A percentile compares a stretch with the other conserved stretches of the same genome.
Evolutionary conservation across 345 rosid genomes (phyloP).

Genomic region (Mangifera indica): DNA sequence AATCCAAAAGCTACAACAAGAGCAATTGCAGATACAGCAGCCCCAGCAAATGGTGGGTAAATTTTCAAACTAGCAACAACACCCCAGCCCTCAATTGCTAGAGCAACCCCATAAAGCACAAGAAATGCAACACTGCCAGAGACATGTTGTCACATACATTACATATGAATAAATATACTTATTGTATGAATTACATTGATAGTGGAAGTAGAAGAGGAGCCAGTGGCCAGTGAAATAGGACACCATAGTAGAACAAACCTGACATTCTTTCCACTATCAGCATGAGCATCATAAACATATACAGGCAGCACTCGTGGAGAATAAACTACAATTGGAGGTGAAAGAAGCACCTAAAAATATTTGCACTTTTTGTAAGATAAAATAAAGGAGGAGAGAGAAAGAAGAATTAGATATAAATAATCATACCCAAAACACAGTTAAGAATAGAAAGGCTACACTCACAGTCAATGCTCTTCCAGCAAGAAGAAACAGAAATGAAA

Average conservation of each 20-base stretch:
- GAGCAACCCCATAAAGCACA: slow-evolving; percentile 92
- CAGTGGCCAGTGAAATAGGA: slow-evolving; percentile 5
- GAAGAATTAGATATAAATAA: slow-evolving; percentile 2
- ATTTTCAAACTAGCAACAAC: slow-evolving; percentile 97
- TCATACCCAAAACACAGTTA: slow-evolving; percentile 11
- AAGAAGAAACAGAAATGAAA: slow-evolving; percentile 83
- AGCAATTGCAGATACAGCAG: slow-evolving; percentile 96
- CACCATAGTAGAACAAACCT: slow-evolving; percentile 54
- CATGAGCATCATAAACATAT: slow-evolving; percentile 97
- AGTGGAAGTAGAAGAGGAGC: slow-evolving; percentile 10
- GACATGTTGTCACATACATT: slow-evolving; percentile 15
- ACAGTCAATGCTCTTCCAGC: slow-evolving; percentile 98
- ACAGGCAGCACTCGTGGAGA: slow-evolving; percentile 98
- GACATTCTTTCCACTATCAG: slow-evolving; percentile 96
- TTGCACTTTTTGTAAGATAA: neutral
- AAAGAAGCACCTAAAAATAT: slow-evolving; percentile 82
- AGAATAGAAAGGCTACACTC: slow-evolving; percentile 28
- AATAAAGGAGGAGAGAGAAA: slow-evolving; percentile 7
- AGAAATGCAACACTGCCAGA: slow-evolving; percentile 86
- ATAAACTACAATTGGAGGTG: slow-evolving; percentile 98
- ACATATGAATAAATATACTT: neutral
- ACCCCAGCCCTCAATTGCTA: slow-evolving; percentile 99
- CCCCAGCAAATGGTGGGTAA: slow-evolving; percentile 99
- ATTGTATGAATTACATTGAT: slow-evolving; percentile 11
- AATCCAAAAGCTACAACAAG: slow-evolving; percentile 98